Percentiles rank a stretch among this genome's conserved stretches.
These are phyloP conservation scores for Phyllosticta paracitricarpa DNA, from an alignment of 2,329 filamentous ascomycete species.

Conservation along the genomic window DNA sequence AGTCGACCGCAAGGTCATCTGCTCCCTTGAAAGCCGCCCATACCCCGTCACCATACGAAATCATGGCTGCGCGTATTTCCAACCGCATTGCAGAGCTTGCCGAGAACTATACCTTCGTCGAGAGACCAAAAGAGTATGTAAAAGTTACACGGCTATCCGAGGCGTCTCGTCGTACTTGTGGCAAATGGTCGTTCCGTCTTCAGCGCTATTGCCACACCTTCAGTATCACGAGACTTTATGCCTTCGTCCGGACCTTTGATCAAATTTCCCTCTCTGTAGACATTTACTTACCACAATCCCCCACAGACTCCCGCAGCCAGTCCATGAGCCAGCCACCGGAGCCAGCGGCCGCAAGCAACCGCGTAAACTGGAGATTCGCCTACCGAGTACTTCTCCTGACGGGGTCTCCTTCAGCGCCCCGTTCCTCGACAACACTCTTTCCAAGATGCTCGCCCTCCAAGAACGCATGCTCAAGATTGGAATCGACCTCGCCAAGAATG, in stretches of 20 bases:
- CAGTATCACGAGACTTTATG: neutral
- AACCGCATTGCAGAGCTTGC: conserved; percentile 44
- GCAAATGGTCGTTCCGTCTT: neutral
- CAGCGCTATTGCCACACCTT: neutral
- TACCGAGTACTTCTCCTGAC: conserved; percentile 28
- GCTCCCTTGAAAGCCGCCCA: neutral
- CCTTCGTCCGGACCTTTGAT: neutral
- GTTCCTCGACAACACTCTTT: conserved; percentile 43
- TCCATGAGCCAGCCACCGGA: conserved; percentile 13
- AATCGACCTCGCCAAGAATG: conserved; percentile 30
- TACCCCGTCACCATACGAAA: conserved; percentile 36
- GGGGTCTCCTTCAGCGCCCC: conserved; percentile 41
- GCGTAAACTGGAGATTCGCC: conserved; percentile 41
- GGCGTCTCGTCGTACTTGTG: neutral
- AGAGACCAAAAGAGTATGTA: conserved; percentile 20
- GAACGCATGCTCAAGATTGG: conserved; percentile 41
- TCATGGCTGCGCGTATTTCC: conserved; percentile 41
- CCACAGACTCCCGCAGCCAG: conserved; percentile 15
- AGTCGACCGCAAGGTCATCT: conserved; percentile 7
- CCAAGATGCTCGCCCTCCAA: conserved; percentile 40
- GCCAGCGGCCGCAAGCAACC: conserved; percentile 32
- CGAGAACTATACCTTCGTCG: conserved; percentile 43
- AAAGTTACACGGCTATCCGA: conserved; percentile 8
- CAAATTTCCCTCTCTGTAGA: too few relatives aligned
- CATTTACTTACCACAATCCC: neutral